Evolutionary conservation across 2,329 filamentous ascomycete species (phyloP), one percentile per base, ranked within the genome.

Genomic region (Xylaria sp.): DNA sequence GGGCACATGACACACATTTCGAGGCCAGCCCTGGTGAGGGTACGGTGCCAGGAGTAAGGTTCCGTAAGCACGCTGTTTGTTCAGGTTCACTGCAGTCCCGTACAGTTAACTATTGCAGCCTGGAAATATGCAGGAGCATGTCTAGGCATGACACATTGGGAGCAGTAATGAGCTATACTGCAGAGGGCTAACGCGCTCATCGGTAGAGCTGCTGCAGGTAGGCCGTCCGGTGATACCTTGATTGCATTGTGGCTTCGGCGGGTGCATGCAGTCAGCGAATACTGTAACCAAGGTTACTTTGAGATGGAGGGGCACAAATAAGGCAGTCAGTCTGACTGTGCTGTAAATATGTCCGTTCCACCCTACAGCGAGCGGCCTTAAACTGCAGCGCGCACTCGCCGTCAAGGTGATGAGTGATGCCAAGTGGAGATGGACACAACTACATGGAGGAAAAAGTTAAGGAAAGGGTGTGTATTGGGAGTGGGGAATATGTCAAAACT

Each of bases 121-220:
- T 72, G 61, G 51, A 15, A 56, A 64, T 68, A 56, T 65, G 71
- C 62, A 64, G 69, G 56, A 69, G 72, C 69, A 62, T 73, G 52
- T 58, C 48, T 48, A 41, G 41, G 41, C 52, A 59, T 49, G 41
- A 52, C 56, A 61, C 64, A 43, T 51, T 28, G 31, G 31, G n/a
- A 23, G 33, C 18, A 56, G 33, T 36, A 49, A 13, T 18, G 33
- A 25, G 43, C 33, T 8, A 56, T 25, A 58, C 28, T 51, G 48
- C 31, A 65, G 62, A 69, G 68, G 54, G 62, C 55, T 61, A 39
- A 51, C 12, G 23, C 31, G 33, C 52, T 48, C 57, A 49, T 62
- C 54, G 46, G 58, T 39, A 58, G 25, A 66, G 39, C 7, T 46
- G 41, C 62, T 67, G 63, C 54, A 60, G 67, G 46, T 31, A 49